These are phyloP conservation scores for Podaxis sp. DNA, from an alignment of 768 basidiomycete species.

Conservation along the genomic window DNA sequence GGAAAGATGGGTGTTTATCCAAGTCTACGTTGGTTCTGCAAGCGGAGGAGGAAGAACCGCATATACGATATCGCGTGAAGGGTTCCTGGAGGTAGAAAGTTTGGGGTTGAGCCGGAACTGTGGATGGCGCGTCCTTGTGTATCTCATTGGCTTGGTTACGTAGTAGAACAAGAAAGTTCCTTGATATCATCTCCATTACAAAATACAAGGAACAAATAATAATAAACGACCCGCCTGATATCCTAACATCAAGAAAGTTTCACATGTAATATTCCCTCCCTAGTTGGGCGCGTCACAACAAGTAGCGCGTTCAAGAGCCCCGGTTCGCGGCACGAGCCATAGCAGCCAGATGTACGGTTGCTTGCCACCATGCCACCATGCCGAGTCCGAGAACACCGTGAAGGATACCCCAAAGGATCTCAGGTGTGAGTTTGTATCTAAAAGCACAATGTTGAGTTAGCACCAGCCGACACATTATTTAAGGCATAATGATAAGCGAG, in stretches of 20 bases:
- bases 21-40: no score
- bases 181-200: background rate
- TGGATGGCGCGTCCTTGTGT: background rate
- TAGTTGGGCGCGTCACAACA: background rate
- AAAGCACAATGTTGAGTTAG: conserved; percentile 2
- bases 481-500: background rate
- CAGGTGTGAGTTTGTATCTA: conserved; percentile 68
- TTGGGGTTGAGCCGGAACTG: background rate
- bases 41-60: no score
- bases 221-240: background rate
- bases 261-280: background rate
- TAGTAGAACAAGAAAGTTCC: background rate
- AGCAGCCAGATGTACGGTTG: conserved; percentile 54
- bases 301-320: background rate
- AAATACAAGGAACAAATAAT: background rate
- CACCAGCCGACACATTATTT: background rate
- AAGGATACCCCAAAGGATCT: conserved; percentile 66
- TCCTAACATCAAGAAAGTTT: background rate
- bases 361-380: conserved; percentile 85
- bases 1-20: no score
- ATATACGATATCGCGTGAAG: no score
- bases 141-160: background rate
- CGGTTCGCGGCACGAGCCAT: conserved; percentile 29
- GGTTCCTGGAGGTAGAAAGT: no score
- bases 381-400: conserved; percentile 73